Base-by-base conservation (phyloP, 2,329 filamentous ascomycete species). In the Diaporthe longicolla region DNA sequence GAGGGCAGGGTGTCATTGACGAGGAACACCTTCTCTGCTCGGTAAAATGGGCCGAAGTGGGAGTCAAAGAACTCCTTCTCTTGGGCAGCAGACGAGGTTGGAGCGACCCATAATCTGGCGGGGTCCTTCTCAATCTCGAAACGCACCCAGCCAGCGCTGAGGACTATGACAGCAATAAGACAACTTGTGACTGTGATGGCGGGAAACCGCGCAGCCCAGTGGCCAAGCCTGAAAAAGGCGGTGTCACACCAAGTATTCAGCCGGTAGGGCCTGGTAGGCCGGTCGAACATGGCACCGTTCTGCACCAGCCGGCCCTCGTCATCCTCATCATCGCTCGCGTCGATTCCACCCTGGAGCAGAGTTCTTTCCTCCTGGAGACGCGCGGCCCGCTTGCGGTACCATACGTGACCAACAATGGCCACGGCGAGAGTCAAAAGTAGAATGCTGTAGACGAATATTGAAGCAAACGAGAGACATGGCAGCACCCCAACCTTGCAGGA, bases 31-130 rank as follows among this genome's bases (percentile, higher is more conserved):
- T 99, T 97, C 82, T 99, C 94, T 0, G 95, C 93, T 54, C 97
- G 93, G 84, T 97, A 99, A 80, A 99, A 99, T 0, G 96, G 95
- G 0, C 97, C 97, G 81, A 99, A 99, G 78, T 95, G 95, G 48
- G 90, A 82, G 81, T 99, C 97, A 77, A 98, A 99, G 81, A 97
- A 99, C 1, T 89, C 89, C 85, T 99, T 99, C 82, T 99, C 96
- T 81, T 95, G 90, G 0, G 97, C 97, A 26, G 97, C 96, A 65
- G 92, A 90, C 5, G 97, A 98, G 11, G 93, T 93, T 10, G 97
- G 97, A 79, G 96, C 95, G n/a, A 99, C 97, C 97, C 97, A 99
- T 11, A 99, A 86, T 63, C 94, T 92, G 15, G 97, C 97, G 8
- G 97, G 97, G 76, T 98, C 93, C 29, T 88, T 94, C 82, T 98